Conservation (phyloP, 108 stramenopile species). For the Pseudonitzschia delicatissima region DNA sequence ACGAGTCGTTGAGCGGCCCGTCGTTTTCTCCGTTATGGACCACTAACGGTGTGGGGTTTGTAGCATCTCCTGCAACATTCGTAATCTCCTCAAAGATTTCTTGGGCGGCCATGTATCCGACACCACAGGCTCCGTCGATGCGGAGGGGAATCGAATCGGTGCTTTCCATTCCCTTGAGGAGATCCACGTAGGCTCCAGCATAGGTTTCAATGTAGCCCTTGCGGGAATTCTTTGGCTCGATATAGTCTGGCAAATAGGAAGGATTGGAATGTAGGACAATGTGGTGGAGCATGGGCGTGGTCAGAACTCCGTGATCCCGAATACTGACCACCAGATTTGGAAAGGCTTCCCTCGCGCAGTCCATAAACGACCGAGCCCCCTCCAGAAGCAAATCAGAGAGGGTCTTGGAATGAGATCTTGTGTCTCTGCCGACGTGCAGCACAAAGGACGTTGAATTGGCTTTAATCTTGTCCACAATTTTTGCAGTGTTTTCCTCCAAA, state of each 20-base stretch:
- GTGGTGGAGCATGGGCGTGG: conserved; percentile 95
- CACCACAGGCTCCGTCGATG: conserved; percentile 93
- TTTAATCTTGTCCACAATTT: background rate
- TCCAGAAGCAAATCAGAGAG: conserved; percentile 52
- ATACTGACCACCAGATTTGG: background rate
- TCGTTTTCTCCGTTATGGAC: conserved; percentile 62
- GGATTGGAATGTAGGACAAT: conserved; percentile 81
- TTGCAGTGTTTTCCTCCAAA: conserved; percentile 5
- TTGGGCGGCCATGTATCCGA: conserved; percentile 63
- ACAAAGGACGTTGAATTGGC: background rate
- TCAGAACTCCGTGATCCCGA: conserved; percentile 82
- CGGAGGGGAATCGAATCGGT: conserved; percentile 29
- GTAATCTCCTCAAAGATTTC: conserved; percentile 1
- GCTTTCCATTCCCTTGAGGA: conserved; percentile 37
- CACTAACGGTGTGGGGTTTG: conserved; percentile 26
- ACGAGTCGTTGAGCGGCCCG: conserved; percentile 83
- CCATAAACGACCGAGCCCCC: conserved; percentile 65
- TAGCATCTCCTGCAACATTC: background rate
- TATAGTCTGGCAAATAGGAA: conserved; percentile 40
- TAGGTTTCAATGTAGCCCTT: conserved; percentile 80
- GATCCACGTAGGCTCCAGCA: conserved; percentile 61
- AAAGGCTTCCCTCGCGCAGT: background rate
- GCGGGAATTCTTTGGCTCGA: conserved; percentile 62
- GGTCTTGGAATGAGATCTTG: conserved; percentile 74
- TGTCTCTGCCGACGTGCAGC: conserved; percentile 85